Base-by-base conservation (phyloP, 805 yeast genomes). In the Lipomyces kockii region DNA sequence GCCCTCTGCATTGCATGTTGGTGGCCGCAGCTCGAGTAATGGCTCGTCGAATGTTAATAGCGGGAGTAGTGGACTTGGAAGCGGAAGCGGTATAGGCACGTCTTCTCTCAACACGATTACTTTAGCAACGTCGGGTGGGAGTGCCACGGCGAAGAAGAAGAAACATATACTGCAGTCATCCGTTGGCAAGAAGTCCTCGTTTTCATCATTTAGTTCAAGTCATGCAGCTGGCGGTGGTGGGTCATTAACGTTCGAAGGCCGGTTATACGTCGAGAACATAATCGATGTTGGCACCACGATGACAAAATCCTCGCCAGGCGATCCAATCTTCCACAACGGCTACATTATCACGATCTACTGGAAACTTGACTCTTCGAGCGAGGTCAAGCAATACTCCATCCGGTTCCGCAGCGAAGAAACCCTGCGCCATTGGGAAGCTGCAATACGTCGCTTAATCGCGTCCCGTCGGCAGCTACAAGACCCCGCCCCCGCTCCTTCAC, bases 361-460 rank as follows among this genome's bases (percentile, higher is more conserved):
- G 71, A 46, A 60, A n/a, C 59, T 63, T 35, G 71, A 65, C 20
- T 22, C 67, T 8, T 82, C 80, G 75, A 88, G 87, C 74, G 98
- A 93, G 71, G 87, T 90, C 35, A 97, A 97, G 14, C 87, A 91
- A 22, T 92, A 95, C 73, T 86, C 92, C 20, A 83, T 95, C 76
- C 84, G 91, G 65, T 92, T 92, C 78, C 85, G 89, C 68, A 89
- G 89, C 61, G 98, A 93, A 74, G 98, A 95, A 77, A 83, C 83
- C 20, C 83, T 96, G 71, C 84, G 84, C 66, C 94, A 89, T 77
- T 95, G 98, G 98, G 91, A 79, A 58, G 43, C 74, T 43, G 75
- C 82, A 2, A 70, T 81, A 46, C 71, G 60, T 60, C 69, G 71
- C 35, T 67, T 78, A 68, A 72, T 77, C 25, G 58, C 43, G 53